Evolutionary conservation across 2,329 filamentous ascomycete genomes (phyloP).

Genomic region (Fulvia fulva): DNA sequence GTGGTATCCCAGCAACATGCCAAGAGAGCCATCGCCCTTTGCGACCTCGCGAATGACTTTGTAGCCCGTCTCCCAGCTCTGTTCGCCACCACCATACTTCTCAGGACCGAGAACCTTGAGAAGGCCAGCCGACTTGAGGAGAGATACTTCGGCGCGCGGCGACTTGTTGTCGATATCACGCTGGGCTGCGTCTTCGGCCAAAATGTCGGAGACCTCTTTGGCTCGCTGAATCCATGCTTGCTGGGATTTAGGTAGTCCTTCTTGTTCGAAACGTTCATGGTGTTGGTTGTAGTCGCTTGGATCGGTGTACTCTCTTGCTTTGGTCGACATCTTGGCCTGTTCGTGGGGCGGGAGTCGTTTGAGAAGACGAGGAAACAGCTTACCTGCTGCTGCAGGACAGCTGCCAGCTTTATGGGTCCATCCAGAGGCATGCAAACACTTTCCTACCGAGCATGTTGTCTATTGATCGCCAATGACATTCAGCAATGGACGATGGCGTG

Average conservation of each 20-base stretch:
- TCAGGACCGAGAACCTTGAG: constrained; percentile 49
- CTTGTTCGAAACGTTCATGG: constrained; percentile 21
- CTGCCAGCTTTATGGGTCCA: not conserved
- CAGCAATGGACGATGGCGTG: constrained; percentile 4
- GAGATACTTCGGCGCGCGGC: constrained; percentile 48
- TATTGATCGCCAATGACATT: not conserved
- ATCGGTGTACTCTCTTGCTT: constrained; percentile 24
- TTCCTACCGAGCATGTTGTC: not conserved
- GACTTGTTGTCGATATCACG: constrained; percentile 52
- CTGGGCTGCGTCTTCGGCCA: constrained; percentile 46
- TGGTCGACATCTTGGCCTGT: constrained; percentile 11
- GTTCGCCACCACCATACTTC: constrained; percentile 51
- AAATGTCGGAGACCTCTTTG: constrained; percentile 47
- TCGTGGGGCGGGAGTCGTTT: not conserved
- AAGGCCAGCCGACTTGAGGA: constrained; percentile 51
- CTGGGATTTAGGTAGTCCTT: constrained; percentile 37
- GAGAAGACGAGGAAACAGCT: not conserved
- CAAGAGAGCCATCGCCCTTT: constrained; percentile 60
- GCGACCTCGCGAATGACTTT: constrained; percentile 60
- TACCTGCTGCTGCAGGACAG: not conserved
- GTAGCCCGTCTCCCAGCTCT: constrained; percentile 55
- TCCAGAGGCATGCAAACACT: not conserved
- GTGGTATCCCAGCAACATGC: constrained; percentile 64
- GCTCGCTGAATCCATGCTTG: constrained; percentile 48
- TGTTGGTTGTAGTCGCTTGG: constrained; percentile 25